Evolutionary conservation across 495 filamentous ascomycete genomes (phyloP), one percentile per base, ranked within the genome.

Genomic region (Geoglossum glabrum): DNA sequence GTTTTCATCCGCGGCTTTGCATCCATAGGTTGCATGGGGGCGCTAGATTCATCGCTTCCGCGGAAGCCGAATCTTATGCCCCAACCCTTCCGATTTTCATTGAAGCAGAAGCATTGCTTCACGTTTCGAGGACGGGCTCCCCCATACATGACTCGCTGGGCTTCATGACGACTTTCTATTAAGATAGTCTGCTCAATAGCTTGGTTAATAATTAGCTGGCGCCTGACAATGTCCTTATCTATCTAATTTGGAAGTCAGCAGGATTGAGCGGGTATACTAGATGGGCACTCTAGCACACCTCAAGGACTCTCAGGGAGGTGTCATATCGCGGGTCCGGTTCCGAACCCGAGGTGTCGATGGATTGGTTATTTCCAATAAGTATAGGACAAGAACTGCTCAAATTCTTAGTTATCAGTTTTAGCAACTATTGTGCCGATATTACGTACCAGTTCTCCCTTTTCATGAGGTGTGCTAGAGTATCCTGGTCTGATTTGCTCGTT

Each of bases 141-240:
- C 47, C 77, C 74, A 62, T 83, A 84, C 74, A 96, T 85, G 31
- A 84, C 75, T 1, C 76, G 67, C 23, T 82, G 71, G 1, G 83
- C 93, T 56, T 85, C 74, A 11, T 72, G 64, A 19, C 85, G 71
- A 45, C 79, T 69, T 46, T 81, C 76, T 49, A 96, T 81, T 1
- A 99, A 68, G 10, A 95, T 74, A 11, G 82, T 80, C 64, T 97
- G 90, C 58, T 99, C 92, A 49, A 95, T 85, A 8, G 72, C 68
- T 63, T 90, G 75, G 56, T 79, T 81, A 66, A 99, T 87, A 66
- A 99, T 84, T 31, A 97, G 69, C 54, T 88, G 83, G 59, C 84
- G 81, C 34, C 80, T 80, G 25, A 93, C 86, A 46, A 82, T 68
- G 15, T 82, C 77, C 65, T 90, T 81, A 61, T 92, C 84, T 61